Base-by-base conservation (phyloP, 2,329 filamentous ascomycete genomes). In the Phaeophleospora eucalypticola region DNA sequence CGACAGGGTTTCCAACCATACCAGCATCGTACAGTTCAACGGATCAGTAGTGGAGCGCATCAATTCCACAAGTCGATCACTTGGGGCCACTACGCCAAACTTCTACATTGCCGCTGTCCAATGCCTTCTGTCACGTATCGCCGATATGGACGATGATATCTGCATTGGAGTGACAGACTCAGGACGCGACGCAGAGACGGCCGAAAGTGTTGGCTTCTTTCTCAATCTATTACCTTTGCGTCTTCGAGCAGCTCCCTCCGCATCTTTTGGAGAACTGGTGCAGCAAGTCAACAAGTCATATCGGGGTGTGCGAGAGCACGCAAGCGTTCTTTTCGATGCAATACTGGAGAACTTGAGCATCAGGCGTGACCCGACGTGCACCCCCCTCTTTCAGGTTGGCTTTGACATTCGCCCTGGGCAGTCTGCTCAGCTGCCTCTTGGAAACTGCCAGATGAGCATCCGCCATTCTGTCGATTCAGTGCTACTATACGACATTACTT, bases 111-210 rank as follows among this genome's bases (percentile, higher is more conserved):
- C 65, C 4, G 60, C 56, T 0, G 58, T 71, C 27, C 48, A 64
- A 17, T 49, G 53, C 1, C 43, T 72, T 3, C 53, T 72, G 0
- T 51, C 48, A 19, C 56, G 59, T 2, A 52, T 64, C 10, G 19
- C 56, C 1, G 54, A 59, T 1, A 45, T 40, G 1, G 53, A n/a
- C n/a, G n/a, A 63, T 0, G 65, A 72, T 15, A 15, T 74, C 7
- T 65, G 55, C 40, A 69, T 74, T 40, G 71, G 71, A n/a, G 58
- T 74, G 14, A 65, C 65, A 2, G 69, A 73, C 48, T 67, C 64
- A 1, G 62, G 60, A 27, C 63, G 72, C 8, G 65, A 70, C 36
- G 35, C 45, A 3, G 44, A 52, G 4, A 32, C 61, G 1, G 32
- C 46, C 4, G 40, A 58, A 2, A 68, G 46, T 16, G 57, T 73